phyloP scores from a whole-genome alignment of 2,329 filamentous ascomycete species.

The Aspergillus sp. region DNA sequence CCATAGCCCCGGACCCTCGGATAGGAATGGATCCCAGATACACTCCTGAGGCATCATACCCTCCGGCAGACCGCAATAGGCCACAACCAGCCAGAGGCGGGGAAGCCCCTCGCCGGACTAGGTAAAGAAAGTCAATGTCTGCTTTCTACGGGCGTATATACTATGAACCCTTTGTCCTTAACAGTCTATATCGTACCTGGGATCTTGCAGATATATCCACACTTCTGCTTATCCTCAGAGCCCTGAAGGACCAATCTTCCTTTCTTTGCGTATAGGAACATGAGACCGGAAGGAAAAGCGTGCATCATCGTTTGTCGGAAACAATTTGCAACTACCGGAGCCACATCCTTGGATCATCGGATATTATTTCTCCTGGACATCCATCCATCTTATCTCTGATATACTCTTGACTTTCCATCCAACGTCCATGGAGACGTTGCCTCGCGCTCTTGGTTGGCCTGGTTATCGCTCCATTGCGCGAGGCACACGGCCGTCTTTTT shows the following conservation, averaged over 20 bases:
- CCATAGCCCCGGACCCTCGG: slow-evolving; percentile 44
- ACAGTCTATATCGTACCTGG: slow-evolving; percentile 10
- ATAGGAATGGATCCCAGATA: slow-evolving; percentile 48
- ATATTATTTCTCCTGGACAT: slow-evolving; percentile 22
- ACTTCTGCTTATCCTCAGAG: slow-evolving; percentile 14
- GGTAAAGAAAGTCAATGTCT: slow-evolving; percentile 29
- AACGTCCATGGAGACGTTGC: slow-evolving; percentile 15
- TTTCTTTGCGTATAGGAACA: slow-evolving; percentile 19
- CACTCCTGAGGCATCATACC: slow-evolving; percentile 39
- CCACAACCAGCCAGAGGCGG: slow-evolving; percentile 43
- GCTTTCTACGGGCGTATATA: slow-evolving; percentile 14
- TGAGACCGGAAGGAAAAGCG: slow-evolving; percentile 18
- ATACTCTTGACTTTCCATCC: slow-evolving; percentile 10
- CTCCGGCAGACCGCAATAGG: slow-evolving; percentile 37
- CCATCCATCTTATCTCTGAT: slow-evolving; percentile 18
- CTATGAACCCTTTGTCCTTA: slow-evolving; percentile 12
- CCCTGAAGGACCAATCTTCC: slow-evolving; percentile 16
- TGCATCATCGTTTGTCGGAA: slow-evolving; percentile 19
- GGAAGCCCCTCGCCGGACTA: slow-evolving; percentile 40
- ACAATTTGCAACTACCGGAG: slow-evolving; percentile 20
- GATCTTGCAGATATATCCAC: slow-evolving; percentile 9
- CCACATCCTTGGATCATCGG: slow-evolving; percentile 21
- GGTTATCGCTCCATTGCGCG: slow-evolving; percentile 5
- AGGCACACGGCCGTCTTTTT: slow-evolving; percentile 18
- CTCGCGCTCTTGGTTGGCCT: slow-evolving; percentile 15